Conservation (phyloP, 1,284 basidiomycete species). For the Tausonia pullulans region DNA sequence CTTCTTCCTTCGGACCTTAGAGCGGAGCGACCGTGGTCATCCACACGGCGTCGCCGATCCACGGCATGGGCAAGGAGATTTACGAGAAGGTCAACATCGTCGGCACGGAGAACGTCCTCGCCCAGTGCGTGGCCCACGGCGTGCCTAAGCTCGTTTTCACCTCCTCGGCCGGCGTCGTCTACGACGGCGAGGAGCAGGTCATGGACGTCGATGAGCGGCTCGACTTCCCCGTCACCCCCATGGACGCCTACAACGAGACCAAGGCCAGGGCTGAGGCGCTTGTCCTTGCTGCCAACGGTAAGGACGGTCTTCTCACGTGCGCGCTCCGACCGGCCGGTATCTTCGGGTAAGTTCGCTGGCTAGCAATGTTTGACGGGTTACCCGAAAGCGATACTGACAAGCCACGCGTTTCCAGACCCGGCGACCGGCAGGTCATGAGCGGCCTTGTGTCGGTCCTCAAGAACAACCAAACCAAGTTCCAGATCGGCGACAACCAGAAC, state of each 20-base stretch:
- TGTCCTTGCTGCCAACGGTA: slow-evolving; percentile 75
- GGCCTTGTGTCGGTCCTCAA: slow-evolving; percentile 73
- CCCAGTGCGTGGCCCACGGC: slow-evolving; percentile 57
- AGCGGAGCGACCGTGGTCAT: slow-evolving; percentile 70
- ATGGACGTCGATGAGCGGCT: slow-evolving; percentile 84
- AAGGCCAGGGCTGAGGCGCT: slow-evolving; percentile 83
- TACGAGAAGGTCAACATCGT: slow-evolving; percentile 92
- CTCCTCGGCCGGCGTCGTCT: slow-evolving; percentile 85
- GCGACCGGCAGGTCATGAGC: slow-evolving; percentile 77
- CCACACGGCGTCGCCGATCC: slow-evolving; percentile 87
- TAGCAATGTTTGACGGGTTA: not conserved
- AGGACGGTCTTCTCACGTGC: slow-evolving; percentile 71
- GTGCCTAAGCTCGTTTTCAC: slow-evolving; percentile 90
- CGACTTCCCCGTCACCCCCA: slow-evolving; percentile 57
- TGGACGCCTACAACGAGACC: slow-evolving; percentile 94
- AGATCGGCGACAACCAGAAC: slow-evolving; percentile 88
- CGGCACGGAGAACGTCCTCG: slow-evolving; percentile 77
- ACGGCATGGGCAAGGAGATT: slow-evolving; percentile 55
- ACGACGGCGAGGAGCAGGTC: slow-evolving; percentile 63
- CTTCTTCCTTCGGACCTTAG: not conserved
- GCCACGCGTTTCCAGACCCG: slow-evolving; percentile 47
- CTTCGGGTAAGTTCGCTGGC: slow-evolving; percentile 59
- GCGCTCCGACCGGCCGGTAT: slow-evolving; percentile 91
- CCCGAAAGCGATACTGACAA: not conserved
- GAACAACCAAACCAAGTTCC: slow-evolving; percentile 75